These are phyloP conservation scores for Peronospora destructor DNA, from an alignment of 352 stramenopile species.

Conservation along the genomic window DNA sequence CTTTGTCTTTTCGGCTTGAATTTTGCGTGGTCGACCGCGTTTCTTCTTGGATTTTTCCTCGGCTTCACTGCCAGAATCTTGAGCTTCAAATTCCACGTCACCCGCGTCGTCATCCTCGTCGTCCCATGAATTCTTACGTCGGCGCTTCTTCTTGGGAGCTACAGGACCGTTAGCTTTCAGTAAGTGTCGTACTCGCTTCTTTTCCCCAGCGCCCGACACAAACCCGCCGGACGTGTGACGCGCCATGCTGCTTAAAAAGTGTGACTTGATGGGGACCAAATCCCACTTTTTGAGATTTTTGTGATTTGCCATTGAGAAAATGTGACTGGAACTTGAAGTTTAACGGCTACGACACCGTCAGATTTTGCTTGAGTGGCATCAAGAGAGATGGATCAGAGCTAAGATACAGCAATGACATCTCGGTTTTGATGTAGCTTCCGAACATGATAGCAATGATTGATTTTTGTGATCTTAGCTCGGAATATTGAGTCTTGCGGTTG, in stretches of 20 bases:
- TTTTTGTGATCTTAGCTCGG: too few relatives aligned
- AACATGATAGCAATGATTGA: too few relatives aligned
- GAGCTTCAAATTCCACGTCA: conserved; percentile 22
- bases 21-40: conserved; percentile 6
- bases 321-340: background rate
- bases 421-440: too few relatives aligned
- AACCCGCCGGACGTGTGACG: too few relatives aligned
- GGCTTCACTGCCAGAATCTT: conserved; percentile 22
- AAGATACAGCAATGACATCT: too few relatives aligned
- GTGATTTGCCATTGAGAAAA: background rate
- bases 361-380: too few relatives aligned
- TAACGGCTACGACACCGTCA: too few relatives aligned
- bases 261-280: too few relatives aligned
- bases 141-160: conserved; percentile 12
- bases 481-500: too few relatives aligned
- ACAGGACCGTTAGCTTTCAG: background rate
- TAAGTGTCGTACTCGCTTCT: conserved; percentile 9
- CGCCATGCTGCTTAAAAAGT: too few relatives aligned
- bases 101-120: conserved; percentile 30
- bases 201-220: background rate
- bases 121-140: conserved; percentile 21
- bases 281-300: background rate
- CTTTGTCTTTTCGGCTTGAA: conserved; percentile 13
- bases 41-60: conserved; percentile 20
- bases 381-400: too few relatives aligned